phyloP scores from a whole-genome alignment of 2,329 filamentous ascomycete genomes.

The Fusarium dlaminii region DNA sequence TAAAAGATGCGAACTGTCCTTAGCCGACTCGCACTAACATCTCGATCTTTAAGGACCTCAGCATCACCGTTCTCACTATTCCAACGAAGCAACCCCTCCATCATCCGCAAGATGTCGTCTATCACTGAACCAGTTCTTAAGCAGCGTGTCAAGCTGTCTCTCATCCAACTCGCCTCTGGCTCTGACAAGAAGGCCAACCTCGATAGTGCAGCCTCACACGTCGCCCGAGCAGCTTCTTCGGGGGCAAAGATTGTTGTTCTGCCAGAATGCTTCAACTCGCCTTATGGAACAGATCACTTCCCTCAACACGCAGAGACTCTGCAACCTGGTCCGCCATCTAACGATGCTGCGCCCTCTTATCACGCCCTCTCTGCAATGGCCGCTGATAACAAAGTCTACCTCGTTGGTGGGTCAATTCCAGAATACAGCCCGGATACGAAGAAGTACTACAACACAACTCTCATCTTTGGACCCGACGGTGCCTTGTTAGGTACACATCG shows the following conservation, averaged over 20 bases:
- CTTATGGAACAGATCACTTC: slow-evolving; percentile 92
- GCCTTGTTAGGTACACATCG: slow-evolving; percentile 86
- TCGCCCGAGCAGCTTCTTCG: slow-evolving; percentile 78
- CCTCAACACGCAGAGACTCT: slow-evolving; percentile 91
- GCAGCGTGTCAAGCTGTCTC: slow-evolving; percentile 80
- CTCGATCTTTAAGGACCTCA: slow-evolving; percentile 23
- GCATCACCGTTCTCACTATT: slow-evolving; percentile 27
- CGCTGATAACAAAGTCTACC: slow-evolving; percentile 78
- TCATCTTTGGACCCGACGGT: slow-evolving; percentile 83
- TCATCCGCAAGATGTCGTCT: slow-evolving; percentile 50
- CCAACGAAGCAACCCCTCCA: slow-evolving; percentile 9
- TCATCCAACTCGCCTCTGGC: slow-evolving; percentile 83
- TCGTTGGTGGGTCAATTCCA: slow-evolving; percentile 92
- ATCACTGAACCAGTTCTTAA: slow-evolving; percentile 65
- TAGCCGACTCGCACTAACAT: slow-evolving; percentile 9
- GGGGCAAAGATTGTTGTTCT: slow-evolving; percentile 91
- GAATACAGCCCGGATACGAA: slow-evolving; percentile 69
- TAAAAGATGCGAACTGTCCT: slow-evolving; percentile 34
- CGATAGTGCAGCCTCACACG: slow-evolving; percentile 79
- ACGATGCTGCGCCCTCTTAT: slow-evolving; percentile 80
- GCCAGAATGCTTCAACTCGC: slow-evolving; percentile 98
- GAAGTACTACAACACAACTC: slow-evolving; percentile 90
- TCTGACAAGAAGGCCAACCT: slow-evolving; percentile 89
- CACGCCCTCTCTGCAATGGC: slow-evolving; percentile 85
- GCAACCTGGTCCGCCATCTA: slow-evolving; percentile 76